A percentile compares a stretch with the other conserved stretches of the same genome.
Evolutionary conservation across 768 basidiomycete genomes (phyloP).

Genomic region (Xerocomus potaroensis): DNA sequence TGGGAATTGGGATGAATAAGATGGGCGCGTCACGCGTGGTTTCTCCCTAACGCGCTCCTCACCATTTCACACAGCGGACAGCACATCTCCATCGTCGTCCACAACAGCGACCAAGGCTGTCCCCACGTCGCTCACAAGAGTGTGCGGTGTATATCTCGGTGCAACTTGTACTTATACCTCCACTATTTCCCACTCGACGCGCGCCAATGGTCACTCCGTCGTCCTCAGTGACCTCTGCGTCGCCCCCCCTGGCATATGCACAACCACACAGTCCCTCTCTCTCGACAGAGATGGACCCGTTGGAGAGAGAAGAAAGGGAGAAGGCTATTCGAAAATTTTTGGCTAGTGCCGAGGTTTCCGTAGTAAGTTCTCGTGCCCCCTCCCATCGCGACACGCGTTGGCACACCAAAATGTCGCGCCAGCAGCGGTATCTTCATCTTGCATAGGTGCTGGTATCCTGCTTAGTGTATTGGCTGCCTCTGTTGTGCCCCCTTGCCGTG

Average conservation of each 20-base stretch:
- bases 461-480: not conserved
- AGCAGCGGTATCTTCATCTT: constrained; percentile 5
- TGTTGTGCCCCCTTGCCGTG: constrained; percentile 8
- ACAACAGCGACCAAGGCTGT: constrained; percentile 26
- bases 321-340: constrained; percentile 71
- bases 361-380: constrained; percentile 50
- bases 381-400: constrained; percentile 46
- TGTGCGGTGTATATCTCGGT: constrained; percentile 15
- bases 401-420: constrained; percentile 23
- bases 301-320: constrained; percentile 58
- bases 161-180: constrained; percentile 15
- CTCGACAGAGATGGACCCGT: constrained; percentile 37
- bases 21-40: constrained; percentile 35
- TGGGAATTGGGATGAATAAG: constrained; percentile 36
- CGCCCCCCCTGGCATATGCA: constrained; percentile 65
- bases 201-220: constrained; percentile 71
- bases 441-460: constrained; percentile 1
- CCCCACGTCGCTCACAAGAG: constrained; percentile 7
- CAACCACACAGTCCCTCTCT: constrained; percentile 39
- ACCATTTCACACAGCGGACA: constrained; percentile 36
- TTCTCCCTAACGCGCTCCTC: constrained; percentile 38
- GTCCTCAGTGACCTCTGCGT: constrained; percentile 79
- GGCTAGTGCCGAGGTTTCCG: constrained; percentile 74
- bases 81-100: constrained; percentile 30
- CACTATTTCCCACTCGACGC: constrained; percentile 20